Evolutionary conservation across 331 rosid species (phyloP).

Genomic region (Spiraea crenata): DNA sequence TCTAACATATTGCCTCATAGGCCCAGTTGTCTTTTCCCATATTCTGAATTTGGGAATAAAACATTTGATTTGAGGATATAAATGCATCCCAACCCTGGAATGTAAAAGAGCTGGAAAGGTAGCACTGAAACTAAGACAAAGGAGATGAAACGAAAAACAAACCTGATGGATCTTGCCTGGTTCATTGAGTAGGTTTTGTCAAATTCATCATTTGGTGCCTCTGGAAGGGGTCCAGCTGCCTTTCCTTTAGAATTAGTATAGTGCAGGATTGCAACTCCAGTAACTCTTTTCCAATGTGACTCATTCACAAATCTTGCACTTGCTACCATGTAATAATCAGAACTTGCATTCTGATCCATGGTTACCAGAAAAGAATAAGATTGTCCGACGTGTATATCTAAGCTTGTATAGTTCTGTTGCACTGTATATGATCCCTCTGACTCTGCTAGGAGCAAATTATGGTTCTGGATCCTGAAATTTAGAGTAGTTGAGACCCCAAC

Average conservation of each 20-base stretch:
- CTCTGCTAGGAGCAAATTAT: conserved; percentile 91
- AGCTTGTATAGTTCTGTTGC: conserved; percentile 89
- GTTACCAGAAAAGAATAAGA: conserved; percentile 89
- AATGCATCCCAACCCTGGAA: neutral
- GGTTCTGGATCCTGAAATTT: conserved; percentile 93
- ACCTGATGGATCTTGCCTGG: conserved; percentile 99
- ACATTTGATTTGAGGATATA: neutral
- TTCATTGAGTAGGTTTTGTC: conserved; percentile 96
- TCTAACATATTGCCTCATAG: neutral
- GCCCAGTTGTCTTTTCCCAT: neutral
- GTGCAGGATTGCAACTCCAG: conserved; percentile 89
- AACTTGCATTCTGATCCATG: conserved; percentile 90
- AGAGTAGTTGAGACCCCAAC: conserved; percentile 94
- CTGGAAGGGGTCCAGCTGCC: conserved; percentile 86
- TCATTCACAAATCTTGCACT: conserved; percentile 94
- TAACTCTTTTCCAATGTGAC: conserved; percentile 76
- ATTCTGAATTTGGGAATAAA: neutral
- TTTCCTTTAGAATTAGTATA: conserved; percentile 92
- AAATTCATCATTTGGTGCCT: conserved; percentile 67
- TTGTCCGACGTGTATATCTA: conserved; percentile 97
- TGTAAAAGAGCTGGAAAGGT: neutral
- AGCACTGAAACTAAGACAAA: neutral
- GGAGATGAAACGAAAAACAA: conserved; percentile 9
- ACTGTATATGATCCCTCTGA: conserved; percentile 94
- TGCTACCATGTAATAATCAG: conserved; percentile 92